These are phyloP conservation scores for Aspergillus melleus DNA, from an alignment of 2,329 filamentous ascomycete species.

Conservation along the genomic window DNA sequence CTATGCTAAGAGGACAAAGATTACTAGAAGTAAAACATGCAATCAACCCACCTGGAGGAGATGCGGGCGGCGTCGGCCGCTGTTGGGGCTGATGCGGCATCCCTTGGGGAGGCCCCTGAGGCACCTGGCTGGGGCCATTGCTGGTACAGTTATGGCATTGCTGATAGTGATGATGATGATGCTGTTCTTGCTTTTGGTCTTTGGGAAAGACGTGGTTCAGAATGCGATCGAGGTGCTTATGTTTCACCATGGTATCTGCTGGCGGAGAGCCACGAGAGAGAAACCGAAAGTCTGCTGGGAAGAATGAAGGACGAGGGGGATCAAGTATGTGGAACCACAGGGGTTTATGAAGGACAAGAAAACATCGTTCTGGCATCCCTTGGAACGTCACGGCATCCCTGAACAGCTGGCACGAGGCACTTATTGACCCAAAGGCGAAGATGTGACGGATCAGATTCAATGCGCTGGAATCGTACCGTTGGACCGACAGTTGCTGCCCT, in stretches of 20 bases:
- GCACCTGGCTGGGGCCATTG: not conserved
- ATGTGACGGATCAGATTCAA: not conserved
- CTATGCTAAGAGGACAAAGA: not conserved
- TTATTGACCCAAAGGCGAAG: not conserved
- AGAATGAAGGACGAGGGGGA: not conserved
- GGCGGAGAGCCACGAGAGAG: slow-evolving; percentile 7
- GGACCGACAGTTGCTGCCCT: not conserved
- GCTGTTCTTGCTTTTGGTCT: slow-evolving; percentile 6
- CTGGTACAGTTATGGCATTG: slow-evolving; percentile 1
- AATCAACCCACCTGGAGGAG: not conserved
- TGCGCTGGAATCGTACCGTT: not conserved
- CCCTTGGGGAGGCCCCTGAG: not conserved
- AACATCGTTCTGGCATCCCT: not conserved
- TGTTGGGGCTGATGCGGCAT: not conserved
- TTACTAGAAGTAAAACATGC: not conserved
- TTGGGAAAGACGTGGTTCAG: slow-evolving; percentile 17
- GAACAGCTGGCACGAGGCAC: not conserved
- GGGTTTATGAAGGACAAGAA: not conserved
- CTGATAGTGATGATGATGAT: slow-evolving; percentile 1
- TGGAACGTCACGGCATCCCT: not conserved
- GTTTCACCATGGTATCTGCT: slow-evolving; percentile 15
- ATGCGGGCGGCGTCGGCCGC: not conserved
- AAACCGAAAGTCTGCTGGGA: not conserved
- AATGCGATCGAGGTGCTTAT: slow-evolving; percentile 17
- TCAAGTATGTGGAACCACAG: not conserved